These are phyloP conservation scores for Fusarium musae DNA, from an alignment of 2,329 filamentous ascomycete species.

Conservation along the genomic window DNA sequence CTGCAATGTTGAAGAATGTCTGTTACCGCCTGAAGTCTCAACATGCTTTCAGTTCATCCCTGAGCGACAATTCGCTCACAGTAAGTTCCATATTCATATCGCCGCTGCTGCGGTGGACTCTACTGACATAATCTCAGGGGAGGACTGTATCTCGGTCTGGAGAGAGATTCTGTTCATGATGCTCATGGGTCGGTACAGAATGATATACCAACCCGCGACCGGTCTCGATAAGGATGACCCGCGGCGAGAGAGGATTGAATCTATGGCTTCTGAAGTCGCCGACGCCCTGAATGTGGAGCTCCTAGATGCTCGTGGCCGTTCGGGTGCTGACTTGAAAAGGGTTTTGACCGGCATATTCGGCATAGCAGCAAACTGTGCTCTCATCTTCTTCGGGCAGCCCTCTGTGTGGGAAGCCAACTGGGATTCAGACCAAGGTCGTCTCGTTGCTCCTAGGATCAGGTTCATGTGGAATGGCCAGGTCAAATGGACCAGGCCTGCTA, in stretches of 20 bases:
- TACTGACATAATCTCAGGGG: not conserved
- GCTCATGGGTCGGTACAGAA: not conserved
- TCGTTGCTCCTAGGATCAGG: not conserved
- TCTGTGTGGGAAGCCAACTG: not conserved
- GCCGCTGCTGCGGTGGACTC: not conserved
- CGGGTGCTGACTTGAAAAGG: not conserved
- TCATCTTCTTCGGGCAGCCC: not conserved
- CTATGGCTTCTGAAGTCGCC: not conserved
- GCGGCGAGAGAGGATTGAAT: not conserved
- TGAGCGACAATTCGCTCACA: accelerated
- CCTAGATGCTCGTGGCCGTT: not conserved
- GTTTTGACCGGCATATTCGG: not conserved
- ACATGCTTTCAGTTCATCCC: not conserved
- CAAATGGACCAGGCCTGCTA: not conserved
- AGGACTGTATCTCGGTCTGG: not conserved
- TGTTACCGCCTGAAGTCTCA: not conserved
- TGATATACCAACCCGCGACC: not conserved
- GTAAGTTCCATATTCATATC: not conserved
- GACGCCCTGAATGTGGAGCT: not conserved
- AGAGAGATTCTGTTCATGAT: not conserved
- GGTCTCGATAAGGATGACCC: not conserved
- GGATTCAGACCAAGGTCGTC: not conserved
- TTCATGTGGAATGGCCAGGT: not conserved
- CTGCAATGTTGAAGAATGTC: not conserved
- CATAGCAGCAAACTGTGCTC: not conserved